These are phyloP conservation scores for Vaccinium myrtillus DNA, from an alignment of 148 eudicot species.

Conservation along the genomic window DNA sequence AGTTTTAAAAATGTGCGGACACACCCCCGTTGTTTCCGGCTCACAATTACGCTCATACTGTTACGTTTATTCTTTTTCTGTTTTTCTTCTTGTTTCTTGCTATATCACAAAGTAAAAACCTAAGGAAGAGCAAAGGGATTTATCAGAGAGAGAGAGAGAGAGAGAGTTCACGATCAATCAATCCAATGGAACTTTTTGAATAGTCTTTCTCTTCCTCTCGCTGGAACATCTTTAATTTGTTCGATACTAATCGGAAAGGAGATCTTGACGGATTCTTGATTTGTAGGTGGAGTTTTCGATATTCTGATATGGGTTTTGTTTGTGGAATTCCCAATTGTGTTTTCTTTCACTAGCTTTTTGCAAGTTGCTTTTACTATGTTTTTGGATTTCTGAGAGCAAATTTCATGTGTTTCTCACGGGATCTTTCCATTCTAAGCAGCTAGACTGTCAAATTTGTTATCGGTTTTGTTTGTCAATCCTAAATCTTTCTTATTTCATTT, in stretches of 20 bases:
- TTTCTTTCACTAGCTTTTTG: not conserved
- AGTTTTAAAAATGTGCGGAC: conserved; percentile 45
- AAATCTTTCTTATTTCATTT: not conserved
- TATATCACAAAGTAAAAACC: conserved; percentile 18
- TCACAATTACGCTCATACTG: no score
- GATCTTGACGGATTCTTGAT: conserved; percentile 11
- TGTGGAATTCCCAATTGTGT: conserved; percentile 16
- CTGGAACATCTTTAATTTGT: not conserved
- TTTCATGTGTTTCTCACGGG: not conserved
- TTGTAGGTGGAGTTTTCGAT: conserved; percentile 14
- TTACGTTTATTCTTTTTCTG: not conserved
- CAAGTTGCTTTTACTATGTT: not conserved
- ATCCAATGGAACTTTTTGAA: conserved; percentile 23
- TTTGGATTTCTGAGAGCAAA: not conserved
- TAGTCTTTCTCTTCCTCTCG: conserved; percentile 28
- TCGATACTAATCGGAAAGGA: not conserved
- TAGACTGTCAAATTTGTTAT: not conserved
- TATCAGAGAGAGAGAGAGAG: conserved; percentile 18
- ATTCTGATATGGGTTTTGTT: conserved; percentile 15
- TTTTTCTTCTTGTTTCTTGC: conserved; percentile 10
- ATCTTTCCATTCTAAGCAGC: not conserved
- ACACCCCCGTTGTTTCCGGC: conserved; percentile 21
- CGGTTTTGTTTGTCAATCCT: not conserved
- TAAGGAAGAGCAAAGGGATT: not conserved
- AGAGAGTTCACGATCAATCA: conserved; percentile 19